A percentile compares a stretch with the other conserved stretches of the same genome.
phyloP scores from a whole-genome alignment of 2,329 filamentous ascomycete genomes.

The Fusarium beomiforme region DNA sequence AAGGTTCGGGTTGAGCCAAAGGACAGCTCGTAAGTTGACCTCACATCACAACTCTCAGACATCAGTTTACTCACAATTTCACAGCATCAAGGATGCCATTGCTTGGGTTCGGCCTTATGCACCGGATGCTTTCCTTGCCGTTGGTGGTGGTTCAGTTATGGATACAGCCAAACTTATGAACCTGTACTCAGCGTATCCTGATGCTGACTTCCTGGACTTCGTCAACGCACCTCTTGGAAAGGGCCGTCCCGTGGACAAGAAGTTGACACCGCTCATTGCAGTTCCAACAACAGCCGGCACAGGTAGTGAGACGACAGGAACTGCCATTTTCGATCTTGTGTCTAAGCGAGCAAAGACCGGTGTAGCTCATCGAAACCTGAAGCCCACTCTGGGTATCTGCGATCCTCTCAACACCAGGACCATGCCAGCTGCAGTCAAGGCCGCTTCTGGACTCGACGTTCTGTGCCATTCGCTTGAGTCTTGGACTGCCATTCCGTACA shows the following conservation, averaged over 20 bases:
- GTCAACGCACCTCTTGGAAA: conserved; percentile 95
- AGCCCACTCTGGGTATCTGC: conserved; percentile 91
- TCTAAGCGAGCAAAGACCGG: conserved; percentile 93
- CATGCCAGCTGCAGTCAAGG: conserved; percentile 95
- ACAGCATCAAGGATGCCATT: conserved; percentile 87
- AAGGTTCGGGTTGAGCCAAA: conserved; percentile 90
- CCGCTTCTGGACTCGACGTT: conserved; percentile 91
- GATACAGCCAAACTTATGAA: conserved; percentile 99
- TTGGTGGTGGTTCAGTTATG: conserved; percentile 91
- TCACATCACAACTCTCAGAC: background rate
- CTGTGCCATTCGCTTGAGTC: conserved; percentile 95
- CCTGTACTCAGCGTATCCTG: conserved; percentile 88
- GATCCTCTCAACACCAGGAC: conserved; percentile 90
- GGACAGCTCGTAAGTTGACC: conserved; percentile 78
- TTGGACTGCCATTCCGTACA: conserved; percentile 97
- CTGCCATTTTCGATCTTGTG: conserved; percentile 96
- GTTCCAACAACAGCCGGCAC: conserved; percentile 87
- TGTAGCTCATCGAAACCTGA: conserved; percentile 93
- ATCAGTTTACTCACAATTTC: conserved; percentile 10
- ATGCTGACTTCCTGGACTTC: conserved; percentile 96
- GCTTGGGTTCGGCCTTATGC: conserved; percentile 81
- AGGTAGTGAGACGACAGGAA: conserved; percentile 94
- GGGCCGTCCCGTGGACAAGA: conserved; percentile 78
- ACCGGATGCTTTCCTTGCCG: conserved; percentile 91
- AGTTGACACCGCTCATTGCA: conserved; percentile 80